Base-by-base conservation (phyloP, 345 rosid species). In the Salix exigua region DNA sequence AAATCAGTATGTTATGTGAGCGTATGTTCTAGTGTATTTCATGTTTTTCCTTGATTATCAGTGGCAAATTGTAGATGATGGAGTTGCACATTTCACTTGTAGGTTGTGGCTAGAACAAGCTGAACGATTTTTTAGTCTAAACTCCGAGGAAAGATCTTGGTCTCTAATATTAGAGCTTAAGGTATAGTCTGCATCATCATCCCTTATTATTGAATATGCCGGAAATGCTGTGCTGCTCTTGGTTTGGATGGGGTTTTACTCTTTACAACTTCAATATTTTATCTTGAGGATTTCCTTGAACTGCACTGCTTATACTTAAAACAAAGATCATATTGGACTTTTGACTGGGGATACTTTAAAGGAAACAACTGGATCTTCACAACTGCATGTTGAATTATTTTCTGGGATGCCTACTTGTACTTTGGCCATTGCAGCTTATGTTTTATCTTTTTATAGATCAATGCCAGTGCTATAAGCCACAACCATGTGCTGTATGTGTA, bases 61-160 rank as follows among this genome's bases (percentile, higher is more conserved):
- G 21, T 63, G 30, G 68, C 44, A 42, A 28, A 66, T 46, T 33
- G 9, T 51, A 62, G n/a, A 77, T 79, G 66, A 77, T 70, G 73
- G 61, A 67, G 73, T 14, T 55, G 65, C 58, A 46, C 1, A 13
- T 65, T 73, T 44, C 26, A 63, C 72, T 77, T 82, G 68, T 71
- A 91, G 97, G 88, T 76, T 75, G 68, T 91, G 97, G 97, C 87
- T 83, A 73, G 89, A 82, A 71, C 80, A 84, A 79, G 92, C 87
- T 35, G 46, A 75, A 53, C 84, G 63, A 33, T 84, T 86, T 77
- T 81, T 86, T 53, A 71, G 74, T 78, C 81, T 83, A 66, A 82
- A 83, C n/a, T 46, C 77, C 21, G 72, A 77, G 66, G 83, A 83
- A 35, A 82, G 87, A 26, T 78, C 84, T 46, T 88, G 85, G 87